phyloP scores from a whole-genome alignment of 2,329 filamentous ascomycete species.

The Ophiostoma himal-ulmi region DNA sequence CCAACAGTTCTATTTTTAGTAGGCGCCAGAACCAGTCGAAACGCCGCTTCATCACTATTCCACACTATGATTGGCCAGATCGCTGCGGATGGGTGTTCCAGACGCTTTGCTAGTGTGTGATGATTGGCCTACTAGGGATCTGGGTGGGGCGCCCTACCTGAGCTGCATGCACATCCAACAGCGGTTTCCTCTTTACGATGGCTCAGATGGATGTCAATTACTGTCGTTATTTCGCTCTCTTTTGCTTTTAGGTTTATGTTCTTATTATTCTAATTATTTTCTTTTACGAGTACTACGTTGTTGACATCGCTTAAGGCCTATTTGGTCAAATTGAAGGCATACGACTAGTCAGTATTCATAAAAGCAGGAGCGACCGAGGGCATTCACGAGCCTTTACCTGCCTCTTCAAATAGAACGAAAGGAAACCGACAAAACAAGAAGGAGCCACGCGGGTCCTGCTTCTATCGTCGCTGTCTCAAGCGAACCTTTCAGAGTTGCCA shows the following conservation, averaged over 20 bases:
- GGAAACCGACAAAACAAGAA: background rate
- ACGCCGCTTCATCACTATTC: conserved; percentile 22
- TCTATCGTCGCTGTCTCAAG: background rate
- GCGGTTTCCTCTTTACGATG: background rate
- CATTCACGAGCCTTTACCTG: background rate
- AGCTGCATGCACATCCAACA: conserved; percentile 3
- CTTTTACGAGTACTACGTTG: background rate
- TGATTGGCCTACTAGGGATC: conserved; percentile 16
- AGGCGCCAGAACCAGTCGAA: conserved; percentile 27
- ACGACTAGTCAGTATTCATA: background rate
- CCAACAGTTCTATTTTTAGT: conserved; percentile 27
- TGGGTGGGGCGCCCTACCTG: conserved; percentile 13
- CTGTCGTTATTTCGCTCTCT: background rate
- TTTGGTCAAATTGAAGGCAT: no score
- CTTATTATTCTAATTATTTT: background rate
- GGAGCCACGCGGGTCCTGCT: conserved; percentile 6
- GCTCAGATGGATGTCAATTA: background rate
- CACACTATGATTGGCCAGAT: conserved; percentile 21
- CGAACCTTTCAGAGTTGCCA: background rate
- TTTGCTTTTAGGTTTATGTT: background rate
- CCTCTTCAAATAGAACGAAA: background rate
- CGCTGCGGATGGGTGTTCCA: conserved; percentile 13
- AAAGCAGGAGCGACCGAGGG: background rate
- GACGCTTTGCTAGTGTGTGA: conserved; percentile 9
- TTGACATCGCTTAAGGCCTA: background rate